Base-by-base conservation (phyloP, 2,329 filamentous ascomycete genomes). In the Ophiocordyceps robertsii region DNA sequence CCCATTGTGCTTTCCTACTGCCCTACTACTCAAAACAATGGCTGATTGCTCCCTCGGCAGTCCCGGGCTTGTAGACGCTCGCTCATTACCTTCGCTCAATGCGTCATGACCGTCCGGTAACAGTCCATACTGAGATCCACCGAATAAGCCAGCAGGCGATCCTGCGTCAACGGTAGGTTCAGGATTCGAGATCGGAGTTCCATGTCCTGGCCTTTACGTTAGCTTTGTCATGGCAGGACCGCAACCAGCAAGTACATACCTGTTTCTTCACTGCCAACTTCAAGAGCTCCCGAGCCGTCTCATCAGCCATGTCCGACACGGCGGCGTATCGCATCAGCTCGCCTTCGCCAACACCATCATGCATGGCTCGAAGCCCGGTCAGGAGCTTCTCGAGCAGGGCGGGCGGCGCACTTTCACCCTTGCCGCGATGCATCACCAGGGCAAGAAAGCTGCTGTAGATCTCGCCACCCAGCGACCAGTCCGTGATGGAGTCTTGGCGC, bases 401-500 rank as follows among this genome's bases (percentile, higher is more conserved):
- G 21, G 68, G 59, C 12, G 70, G 57, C 2, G 64, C 58, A 14
- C 47, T 52, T 47, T 69, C 64, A 29, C 59, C 59, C 47, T 61
- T 62, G 49, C 60, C 64, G 32, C 65, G 62, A 21, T 61, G 56
- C 43, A 67, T 61, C 46, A 78, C 52, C 17, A 81, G 57, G 38
- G 65, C 58, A 37, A 82, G 61, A 60, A 80, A 80, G 39, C 75
- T 64, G 48, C 67, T 63, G 58, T 95, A 96, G 21, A 96, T 77
- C 50, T 82, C 79, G 5, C 87, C 90, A 27, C 88, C 89, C 16
- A 77, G 64, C 10, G 77, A 67, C 92, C 92, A 95, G 42, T 82
- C 80, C 11, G 72, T 63, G 29, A 94, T 79, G 17, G 68, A 64
- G 32, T 71, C 65, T 29, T 77, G 72, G 27, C 73, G 77, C 2